Evolutionary conservation across 345 rosid genomes (phyloP).

Genomic region (Acer saccharum): DNA sequence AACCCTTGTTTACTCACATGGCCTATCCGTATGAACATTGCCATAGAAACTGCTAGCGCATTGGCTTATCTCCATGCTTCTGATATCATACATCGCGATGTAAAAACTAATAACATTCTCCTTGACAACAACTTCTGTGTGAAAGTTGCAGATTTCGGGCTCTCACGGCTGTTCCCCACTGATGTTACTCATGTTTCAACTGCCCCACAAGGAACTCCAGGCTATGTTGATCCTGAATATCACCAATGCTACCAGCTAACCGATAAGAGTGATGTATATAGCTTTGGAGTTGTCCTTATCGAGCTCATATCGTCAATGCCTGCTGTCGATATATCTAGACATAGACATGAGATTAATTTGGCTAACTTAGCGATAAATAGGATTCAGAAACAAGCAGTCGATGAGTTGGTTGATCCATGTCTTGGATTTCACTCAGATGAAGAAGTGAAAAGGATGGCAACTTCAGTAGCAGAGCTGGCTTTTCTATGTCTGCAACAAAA

Average conservation of each 20-base stretch:
- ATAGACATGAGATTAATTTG: conserved; percentile 58
- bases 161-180: conserved; percentile 53
- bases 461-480: conserved; percentile 58
- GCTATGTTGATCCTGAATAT: conserved; percentile 72
- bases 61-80: conserved; percentile 69
- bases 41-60: conserved; percentile 65
- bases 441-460: conserved; percentile 44
- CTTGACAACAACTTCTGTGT: conserved; percentile 55
- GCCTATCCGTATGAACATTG: conserved; percentile 61
- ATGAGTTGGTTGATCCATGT: conserved; percentile 54
- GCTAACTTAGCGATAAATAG: conserved; percentile 60
- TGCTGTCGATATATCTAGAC: conserved; percentile 64
- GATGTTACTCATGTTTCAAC: conserved; percentile 73
- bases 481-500: conserved; percentile 67
- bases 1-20: conserved; percentile 40
- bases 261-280: conserved; percentile 67
- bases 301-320: conserved; percentile 70
- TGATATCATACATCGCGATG: conserved; percentile 60
- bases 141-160: conserved; percentile 76
- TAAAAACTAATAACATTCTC: conserved; percentile 71
- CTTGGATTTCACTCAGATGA: conserved; percentile 47
- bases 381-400: conserved; percentile 41
- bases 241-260: conserved; percentile 64
- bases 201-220: conserved; percentile 78
- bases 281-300: conserved; percentile 70